Conservation (phyloP, 108 stramenopile genomes). For the Nannochloropsis salina region DNA sequence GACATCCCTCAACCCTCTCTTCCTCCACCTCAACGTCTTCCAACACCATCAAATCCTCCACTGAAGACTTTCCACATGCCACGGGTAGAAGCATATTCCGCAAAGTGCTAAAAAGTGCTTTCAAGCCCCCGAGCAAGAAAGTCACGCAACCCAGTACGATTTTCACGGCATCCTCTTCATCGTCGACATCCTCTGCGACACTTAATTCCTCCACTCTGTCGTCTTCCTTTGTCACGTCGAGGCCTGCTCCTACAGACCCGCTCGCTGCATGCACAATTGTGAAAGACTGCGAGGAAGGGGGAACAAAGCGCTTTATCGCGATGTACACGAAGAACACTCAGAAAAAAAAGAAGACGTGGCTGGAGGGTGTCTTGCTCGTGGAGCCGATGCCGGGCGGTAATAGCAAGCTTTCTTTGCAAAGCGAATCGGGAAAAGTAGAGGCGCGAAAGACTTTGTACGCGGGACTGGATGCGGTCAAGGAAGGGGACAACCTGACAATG, state of each 20-base stretch:
- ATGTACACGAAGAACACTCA: constrained; percentile 33
- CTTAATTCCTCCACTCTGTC: background rate
- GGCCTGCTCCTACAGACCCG: background rate
- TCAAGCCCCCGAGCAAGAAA: no score
- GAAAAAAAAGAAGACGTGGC: constrained; percentile 39
- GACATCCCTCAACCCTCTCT: no score
- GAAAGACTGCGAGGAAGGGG: background rate
- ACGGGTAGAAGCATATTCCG: no score
- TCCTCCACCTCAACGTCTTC: no score
- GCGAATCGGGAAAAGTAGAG: background rate
- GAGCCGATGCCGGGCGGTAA: constrained; percentile 13
- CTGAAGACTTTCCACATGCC: no score
- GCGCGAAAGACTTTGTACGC: background rate
- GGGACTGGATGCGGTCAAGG: background rate
- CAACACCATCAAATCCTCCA: no score
- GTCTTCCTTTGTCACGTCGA: background rate
- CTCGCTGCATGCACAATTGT: background rate
- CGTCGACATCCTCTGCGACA: no score
- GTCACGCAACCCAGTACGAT: no score
- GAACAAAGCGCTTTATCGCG: background rate
- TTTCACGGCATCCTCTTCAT: no score
- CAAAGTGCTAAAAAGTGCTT: no score
- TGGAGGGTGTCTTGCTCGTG: constrained; percentile 37
- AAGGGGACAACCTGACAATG: background rate
- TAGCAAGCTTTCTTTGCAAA: background rate